Percentiles rank a stretch among this genome's conserved stretches.
Conservation (phyloP, 352 stramenopile species). For the Phytopythium boreale region DNA sequence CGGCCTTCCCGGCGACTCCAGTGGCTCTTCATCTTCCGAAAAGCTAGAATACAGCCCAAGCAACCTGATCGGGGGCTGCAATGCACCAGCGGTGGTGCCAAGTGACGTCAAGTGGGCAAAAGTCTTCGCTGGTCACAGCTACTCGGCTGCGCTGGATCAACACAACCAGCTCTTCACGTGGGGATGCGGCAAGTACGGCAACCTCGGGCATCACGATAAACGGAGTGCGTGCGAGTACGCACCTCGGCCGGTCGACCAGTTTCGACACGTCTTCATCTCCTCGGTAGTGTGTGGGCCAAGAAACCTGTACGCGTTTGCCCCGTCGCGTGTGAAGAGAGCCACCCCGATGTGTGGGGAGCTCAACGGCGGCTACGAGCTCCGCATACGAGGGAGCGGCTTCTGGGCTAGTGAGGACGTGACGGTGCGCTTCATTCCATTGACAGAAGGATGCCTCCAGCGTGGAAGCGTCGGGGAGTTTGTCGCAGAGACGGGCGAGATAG, state of each 20-base stretch:
- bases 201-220: conserved; percentile 37
- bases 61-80: conserved; percentile 14
- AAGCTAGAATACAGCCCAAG: background rate
- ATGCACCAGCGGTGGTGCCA: conserved; percentile 14
- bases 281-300: conserved; percentile 44
- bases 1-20: conserved; percentile 6
- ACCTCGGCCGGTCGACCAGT: conserved; percentile 31
- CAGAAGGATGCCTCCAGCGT: conserved; percentile 45
- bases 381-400: conserved; percentile 67
- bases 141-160: conserved; percentile 46
- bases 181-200: conserved; percentile 47
- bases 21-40: background rate
- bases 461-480: conserved; percentile 46
- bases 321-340: conserved; percentile 41
- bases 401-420: conserved; percentile 77
- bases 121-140: conserved; percentile 57
- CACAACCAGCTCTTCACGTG: conserved; percentile 50
- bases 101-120: conserved; percentile 32
- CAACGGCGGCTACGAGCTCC: conserved; percentile 51
- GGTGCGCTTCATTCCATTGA: conserved; percentile 68
- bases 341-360: conserved; percentile 51
- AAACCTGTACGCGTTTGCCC: conserved; percentile 64
- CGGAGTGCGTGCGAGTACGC: conserved; percentile 22
- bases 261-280: conserved; percentile 33
- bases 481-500: conserved; percentile 35